Base-by-base conservation (phyloP, 2,329 filamentous ascomycete genomes). In the Trichoderma afroharzianum region DNA sequence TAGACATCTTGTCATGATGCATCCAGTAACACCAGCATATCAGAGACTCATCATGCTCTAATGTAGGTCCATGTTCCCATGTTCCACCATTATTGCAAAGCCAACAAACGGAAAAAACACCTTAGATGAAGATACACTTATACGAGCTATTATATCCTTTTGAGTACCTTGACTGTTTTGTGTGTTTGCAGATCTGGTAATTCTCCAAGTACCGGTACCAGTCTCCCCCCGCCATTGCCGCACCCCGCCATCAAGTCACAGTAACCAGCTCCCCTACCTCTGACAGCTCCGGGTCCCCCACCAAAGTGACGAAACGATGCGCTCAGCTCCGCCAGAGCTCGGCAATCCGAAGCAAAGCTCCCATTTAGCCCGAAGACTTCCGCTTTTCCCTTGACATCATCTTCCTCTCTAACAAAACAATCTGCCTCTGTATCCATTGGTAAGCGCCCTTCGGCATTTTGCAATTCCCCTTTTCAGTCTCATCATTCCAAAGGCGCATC, bases 231-330 rank as follows among this genome's bases (percentile, higher is more conserved):
- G 43, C 43, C 47, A 53, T 21, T 2, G 21, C 21, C 3, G 3
- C 21, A 14, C 47, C 47, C 21, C 47, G 47, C 47, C 47, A 53
- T 50, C 18, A 50, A 50, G 39, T 43, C n/a, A 14, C 39, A n/a
- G 15, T 43, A 9, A 21, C 47, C 47, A 53, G 43, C 43, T 50
- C 47, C 11, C 53, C 53, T 32, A 58, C 55, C 55, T 18, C 39
- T 43, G 33, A 43, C 59, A 47, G 62, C 39, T 32, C 26, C n/a
- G 4, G 9, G 28, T 39, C 50, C 66, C 68, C 58, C 59, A 58
- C 68, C 57, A 58, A 11, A 71, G 75, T 79, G 77, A 79, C 77
- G 77, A 78, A 76, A 77, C 71, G 74, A 73, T 77, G 77, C 76
- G 73, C 73, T 76, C 74, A 76, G 71, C 68, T 47, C 59, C 71